phyloP scores from a whole-genome alignment of 495 filamentous ascomycete genomes.

The Letharia columbiana region DNA sequence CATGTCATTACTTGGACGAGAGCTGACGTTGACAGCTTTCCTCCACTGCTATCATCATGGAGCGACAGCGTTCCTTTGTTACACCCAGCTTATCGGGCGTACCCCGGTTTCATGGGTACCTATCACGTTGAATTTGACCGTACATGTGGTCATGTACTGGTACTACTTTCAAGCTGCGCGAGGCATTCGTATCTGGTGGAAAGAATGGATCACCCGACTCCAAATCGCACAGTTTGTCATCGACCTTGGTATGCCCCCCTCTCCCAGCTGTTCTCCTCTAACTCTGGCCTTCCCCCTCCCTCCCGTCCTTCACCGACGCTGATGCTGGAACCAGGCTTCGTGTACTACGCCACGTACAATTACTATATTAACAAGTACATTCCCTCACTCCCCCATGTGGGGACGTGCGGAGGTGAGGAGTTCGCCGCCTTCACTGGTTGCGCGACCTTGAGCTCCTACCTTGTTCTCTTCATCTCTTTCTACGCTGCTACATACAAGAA shows the following conservation, averaged over 20 bases:
- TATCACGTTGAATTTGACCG: constrained; percentile 67
- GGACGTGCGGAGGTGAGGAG: constrained; percentile 26
- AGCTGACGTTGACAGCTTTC: constrained; percentile 49
- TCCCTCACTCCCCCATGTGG: constrained; percentile 25
- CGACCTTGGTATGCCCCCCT: constrained; percentile 12
- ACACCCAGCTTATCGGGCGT: constrained; percentile 69
- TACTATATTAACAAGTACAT: constrained; percentile 25
- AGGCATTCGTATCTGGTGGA: constrained; percentile 80
- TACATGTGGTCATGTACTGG: constrained; percentile 54
- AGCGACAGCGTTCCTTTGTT: constrained; percentile 77
- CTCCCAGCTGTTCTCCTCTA: not conserved
- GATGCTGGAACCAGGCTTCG: constrained; percentile 22
- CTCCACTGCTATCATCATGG: constrained; percentile 83
- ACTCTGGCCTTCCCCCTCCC: not conserved
- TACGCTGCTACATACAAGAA: constrained; percentile 29
- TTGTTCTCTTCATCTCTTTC: constrained; percentile 29
- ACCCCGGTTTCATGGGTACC: constrained; percentile 71
- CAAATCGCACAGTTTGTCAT: constrained; percentile 62
- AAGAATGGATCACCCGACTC: constrained; percentile 80
- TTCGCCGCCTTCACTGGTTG: constrained; percentile 30
- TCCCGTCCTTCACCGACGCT: not conserved
- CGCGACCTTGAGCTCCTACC: constrained; percentile 29
- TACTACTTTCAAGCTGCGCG: constrained; percentile 80
- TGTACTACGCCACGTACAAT: constrained; percentile 30
- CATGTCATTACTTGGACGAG: constrained; percentile 20